These are phyloP conservation scores for Nicotiana noctiflora DNA, from an alignment of 257 asterid genomes.

Conservation along the genomic window DNA sequence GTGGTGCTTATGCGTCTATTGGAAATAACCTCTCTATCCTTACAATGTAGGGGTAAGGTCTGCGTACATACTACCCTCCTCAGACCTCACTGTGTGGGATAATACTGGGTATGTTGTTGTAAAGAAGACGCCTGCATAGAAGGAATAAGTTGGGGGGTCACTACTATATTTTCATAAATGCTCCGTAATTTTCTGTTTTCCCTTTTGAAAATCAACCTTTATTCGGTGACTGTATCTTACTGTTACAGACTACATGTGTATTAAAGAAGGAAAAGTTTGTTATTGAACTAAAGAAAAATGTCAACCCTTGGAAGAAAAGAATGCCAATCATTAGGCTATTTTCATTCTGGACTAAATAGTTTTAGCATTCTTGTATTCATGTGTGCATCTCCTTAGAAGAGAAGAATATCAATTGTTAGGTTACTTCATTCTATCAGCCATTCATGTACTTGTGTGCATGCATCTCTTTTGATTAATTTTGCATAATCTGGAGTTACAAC, in stretches of 20 bases:
- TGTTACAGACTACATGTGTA: not conserved
- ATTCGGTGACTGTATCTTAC: not conserved
- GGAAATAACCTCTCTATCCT: no score
- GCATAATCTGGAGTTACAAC: not conserved
- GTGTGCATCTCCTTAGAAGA: not conserved
- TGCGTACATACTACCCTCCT: no score
- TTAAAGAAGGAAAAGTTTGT: not conserved
- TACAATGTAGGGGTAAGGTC: no score
- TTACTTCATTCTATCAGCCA: not conserved
- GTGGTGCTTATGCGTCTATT: no score
- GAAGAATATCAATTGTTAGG: not conserved
- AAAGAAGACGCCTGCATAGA: not conserved
- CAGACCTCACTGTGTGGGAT: no score
- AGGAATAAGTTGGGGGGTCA: not conserved
- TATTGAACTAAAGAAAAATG: not conserved
- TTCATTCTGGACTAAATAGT: not conserved
- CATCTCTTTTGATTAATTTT: not conserved
- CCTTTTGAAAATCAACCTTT: not conserved
- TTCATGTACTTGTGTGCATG: not conserved
- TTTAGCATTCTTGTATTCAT: not conserved
- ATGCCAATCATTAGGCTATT: not conserved
- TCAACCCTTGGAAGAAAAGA: not conserved
- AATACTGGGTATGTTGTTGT: no score
- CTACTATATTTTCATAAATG: not conserved
- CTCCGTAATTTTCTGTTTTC: not conserved